These are phyloP conservation scores for Marasmius fiardii DNA, from an alignment of 1,284 basidiomycete species.

Conservation along the genomic window DNA sequence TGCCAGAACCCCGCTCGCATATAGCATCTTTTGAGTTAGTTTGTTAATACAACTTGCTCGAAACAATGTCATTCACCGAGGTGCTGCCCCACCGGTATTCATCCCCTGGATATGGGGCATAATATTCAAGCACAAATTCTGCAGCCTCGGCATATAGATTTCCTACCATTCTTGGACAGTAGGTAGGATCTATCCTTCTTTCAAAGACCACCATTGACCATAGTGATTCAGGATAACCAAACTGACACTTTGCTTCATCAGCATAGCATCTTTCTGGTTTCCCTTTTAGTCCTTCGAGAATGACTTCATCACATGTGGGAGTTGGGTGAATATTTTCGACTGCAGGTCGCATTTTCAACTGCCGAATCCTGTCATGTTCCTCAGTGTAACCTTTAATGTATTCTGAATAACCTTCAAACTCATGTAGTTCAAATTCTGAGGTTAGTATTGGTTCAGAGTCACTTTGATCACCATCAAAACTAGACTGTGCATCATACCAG, in stretches of 20 bases:
- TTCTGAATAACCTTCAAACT: neutral
- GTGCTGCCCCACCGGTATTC: slow-evolving; percentile 4
- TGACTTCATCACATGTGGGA: too few relatives aligned
- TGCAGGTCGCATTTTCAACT: neutral
- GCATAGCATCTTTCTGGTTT: neutral
- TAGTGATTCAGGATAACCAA: slow-evolving; percentile 1
- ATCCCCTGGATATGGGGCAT: slow-evolving; percentile 4
- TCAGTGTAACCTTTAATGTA: too few relatives aligned
- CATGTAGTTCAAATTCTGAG: neutral
- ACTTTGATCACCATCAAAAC: neutral
- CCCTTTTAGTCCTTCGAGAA: too few relatives aligned
- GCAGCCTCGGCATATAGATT: neutral
- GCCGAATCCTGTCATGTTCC: neutral
- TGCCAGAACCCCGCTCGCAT: too few relatives aligned
- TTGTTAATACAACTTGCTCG: too few relatives aligned
- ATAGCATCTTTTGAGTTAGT: too few relatives aligned
- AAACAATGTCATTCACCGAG: too few relatives aligned
- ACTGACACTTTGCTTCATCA: neutral
- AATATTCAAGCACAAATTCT: neutral
- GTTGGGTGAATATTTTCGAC: too few relatives aligned
- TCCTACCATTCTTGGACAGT: neutral
- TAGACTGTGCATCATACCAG: neutral
- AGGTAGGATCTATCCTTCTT: neutral
- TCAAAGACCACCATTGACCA: slow-evolving; percentile 2
- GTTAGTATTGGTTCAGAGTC: neutral